Evolutionary conservation across 192 early-diverging fungal species (phyloP).

Genomic region (Coemansia sp.): DNA sequence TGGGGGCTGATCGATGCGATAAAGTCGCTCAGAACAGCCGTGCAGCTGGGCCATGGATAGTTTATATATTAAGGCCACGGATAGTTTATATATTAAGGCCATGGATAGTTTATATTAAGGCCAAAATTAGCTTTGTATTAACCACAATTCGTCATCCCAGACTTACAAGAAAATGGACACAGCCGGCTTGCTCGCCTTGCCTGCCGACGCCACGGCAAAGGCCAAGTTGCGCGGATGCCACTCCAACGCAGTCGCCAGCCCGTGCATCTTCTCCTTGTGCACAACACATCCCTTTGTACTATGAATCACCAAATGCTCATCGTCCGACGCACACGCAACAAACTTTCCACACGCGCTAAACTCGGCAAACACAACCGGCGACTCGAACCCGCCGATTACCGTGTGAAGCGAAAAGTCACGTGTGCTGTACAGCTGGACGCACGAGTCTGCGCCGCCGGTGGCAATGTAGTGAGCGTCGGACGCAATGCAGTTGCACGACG

Average conservation of each 20-base stretch:
- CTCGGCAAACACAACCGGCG: constrained; percentile 28
- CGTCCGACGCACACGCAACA: constrained; percentile 45
- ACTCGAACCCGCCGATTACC: constrained; percentile 28
- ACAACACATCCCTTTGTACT: constrained; percentile 25
- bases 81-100: too few species aligned
- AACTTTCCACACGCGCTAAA: constrained; percentile 42
- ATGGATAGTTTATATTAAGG: too few species aligned
- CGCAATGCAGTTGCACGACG: constrained; percentile 30
- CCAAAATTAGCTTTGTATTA: too few species aligned
- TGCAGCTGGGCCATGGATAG: constrained; percentile 2
- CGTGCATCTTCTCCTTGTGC: constrained; percentile 17
- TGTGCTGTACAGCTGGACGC: constrained; percentile 28
- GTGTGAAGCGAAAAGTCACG: constrained; percentile 29
- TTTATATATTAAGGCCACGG: too few species aligned
- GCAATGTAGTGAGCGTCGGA: constrained; percentile 29
- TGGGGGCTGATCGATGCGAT: constrained; percentile 49
- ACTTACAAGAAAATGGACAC: constrained; percentile 20
- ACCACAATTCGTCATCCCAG: too few species aligned
- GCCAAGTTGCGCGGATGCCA: constrained; percentile 50
- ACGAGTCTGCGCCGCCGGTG: constrained; percentile 41
- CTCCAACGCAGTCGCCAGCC: constrained; percentile 29
- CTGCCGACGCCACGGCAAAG: constrained; percentile 31
- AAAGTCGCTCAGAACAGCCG: constrained; percentile 28
- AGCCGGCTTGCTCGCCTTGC: constrained; percentile 14
- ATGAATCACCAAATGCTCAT: constrained; percentile 25